Percentiles rank a stretch among this genome's conserved stretches.
phyloP scores from a whole-genome alignment of 257 asterid species.

The Paraleonurus japonicus region DNA sequence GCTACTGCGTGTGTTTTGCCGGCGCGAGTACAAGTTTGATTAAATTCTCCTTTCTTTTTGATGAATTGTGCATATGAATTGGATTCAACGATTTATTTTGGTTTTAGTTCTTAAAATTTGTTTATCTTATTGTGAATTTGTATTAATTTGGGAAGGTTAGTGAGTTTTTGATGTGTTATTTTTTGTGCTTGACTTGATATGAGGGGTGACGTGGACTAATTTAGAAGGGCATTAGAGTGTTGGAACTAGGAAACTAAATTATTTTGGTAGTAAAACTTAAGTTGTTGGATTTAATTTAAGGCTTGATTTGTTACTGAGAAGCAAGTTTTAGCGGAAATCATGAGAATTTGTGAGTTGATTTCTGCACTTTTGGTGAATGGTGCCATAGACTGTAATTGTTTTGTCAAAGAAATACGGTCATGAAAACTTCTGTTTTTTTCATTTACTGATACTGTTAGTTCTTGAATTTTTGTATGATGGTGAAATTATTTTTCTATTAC shows the following conservation, averaged over 20 bases:
- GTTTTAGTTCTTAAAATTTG: constrained; percentile 8
- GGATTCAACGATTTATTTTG: constrained; percentile 1
- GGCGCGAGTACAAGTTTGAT: not conserved
- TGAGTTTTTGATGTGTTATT: not conserved
- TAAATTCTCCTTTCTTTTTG: not conserved
- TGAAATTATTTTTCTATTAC: not conserved
- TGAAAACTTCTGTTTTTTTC: not conserved
- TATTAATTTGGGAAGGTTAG: not conserved
- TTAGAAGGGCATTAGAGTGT: not conserved
- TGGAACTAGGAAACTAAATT: not conserved
- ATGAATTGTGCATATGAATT: constrained; percentile 17
- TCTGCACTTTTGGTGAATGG: not conserved
- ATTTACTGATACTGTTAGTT: not conserved
- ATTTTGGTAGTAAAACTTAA: not conserved
- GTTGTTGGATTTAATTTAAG: constrained; percentile 7
- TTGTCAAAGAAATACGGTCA: not conserved
- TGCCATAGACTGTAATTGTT: not conserved
- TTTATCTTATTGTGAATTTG: not conserved
- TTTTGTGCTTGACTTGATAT: constrained; percentile 3
- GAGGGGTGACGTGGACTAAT: not conserved
- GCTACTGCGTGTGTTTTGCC: not conserved
- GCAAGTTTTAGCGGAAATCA: not conserved
- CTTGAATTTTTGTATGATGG: not conserved
- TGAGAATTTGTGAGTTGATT: constrained; percentile 10
- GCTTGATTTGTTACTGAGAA: not conserved